Evolutionary conservation across 257 asterid species (phyloP), one percentile per base, ranked within the genome.

Genomic region (Buddleja alternifolia): DNA sequence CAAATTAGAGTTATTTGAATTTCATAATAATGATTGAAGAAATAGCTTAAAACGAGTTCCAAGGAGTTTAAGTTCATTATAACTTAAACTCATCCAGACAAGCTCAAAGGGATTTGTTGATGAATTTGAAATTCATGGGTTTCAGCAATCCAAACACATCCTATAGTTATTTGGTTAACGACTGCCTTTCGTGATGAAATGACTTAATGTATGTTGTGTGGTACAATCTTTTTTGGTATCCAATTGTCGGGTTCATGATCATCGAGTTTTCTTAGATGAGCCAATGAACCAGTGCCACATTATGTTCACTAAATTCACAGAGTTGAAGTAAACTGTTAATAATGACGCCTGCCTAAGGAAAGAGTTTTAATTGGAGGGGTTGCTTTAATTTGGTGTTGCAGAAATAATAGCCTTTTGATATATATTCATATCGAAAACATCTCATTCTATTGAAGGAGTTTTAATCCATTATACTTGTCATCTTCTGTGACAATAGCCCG

Each of bases 161-260:
- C 34, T 42, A 6, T 10, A n/a, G 45, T 59, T 63, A 24, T 50
- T 1, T 42, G 71, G 54, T 62, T 20, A 2, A 32, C 53, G 36
- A 11, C 70, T 51, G 46, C 19, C 66, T 44, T 14, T 36, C 19
- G 21, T 65, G 23, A 25, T 16, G 46, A 54, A 12, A 60, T 66
- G 1, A 48, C 55, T 60, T 60, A 12, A 17, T 21, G 10, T 29
- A 17, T 42, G 4, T 55, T 42, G 34, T 4, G 4, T 5, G 17
- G 12, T 29, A 42, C 48, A 14, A n/a, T 62, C 36, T 40, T 11
- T 54, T 10, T 4, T 41, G 41, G 54, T 41, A 20, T 7, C 39
- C 19, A 19, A 15, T 20, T 5, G 29, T 42, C 17, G 7, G 11
- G 15, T 67, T 21, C 56, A 4, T 21, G 14, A 39, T 21, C 39